Conservation (phyloP, 2,329 filamentous ascomycete genomes). For the Pseudogymnoascus verrucosus region DNA sequence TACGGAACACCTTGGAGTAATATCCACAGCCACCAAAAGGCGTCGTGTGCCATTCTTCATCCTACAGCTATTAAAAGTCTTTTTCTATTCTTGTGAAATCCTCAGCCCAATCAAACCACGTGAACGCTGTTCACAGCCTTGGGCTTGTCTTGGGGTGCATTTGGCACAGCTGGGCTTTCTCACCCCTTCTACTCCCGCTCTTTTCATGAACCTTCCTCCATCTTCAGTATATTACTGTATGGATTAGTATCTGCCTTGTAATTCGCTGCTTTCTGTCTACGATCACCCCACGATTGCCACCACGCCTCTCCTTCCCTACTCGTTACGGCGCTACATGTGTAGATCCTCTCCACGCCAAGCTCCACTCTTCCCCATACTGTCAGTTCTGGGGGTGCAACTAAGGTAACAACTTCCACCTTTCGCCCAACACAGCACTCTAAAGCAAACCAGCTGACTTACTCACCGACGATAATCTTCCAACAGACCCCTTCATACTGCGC, state of each 20-base stretch:
- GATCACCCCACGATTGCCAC: neutral
- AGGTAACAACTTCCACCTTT: neutral
- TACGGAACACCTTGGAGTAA: neutral
- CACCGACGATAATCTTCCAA: neutral
- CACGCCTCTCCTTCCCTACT: neutral
- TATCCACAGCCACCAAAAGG: neutral
- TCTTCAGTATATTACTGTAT: neutral
- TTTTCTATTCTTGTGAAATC: neutral
- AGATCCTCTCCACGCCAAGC: conserved; percentile 3
- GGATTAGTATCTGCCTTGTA: neutral
- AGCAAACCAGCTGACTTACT: neutral
- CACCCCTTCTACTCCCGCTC: neutral
- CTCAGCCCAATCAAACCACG: conserved; percentile 4
- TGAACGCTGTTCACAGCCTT: neutral
- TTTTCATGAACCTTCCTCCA: neutral
- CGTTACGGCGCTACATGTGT: neutral
- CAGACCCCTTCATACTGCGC: neutral
- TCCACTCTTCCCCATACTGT: neutral
- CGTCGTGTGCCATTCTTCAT: conserved; percentile 2
- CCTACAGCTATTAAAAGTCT: neutral
- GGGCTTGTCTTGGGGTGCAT: neutral
- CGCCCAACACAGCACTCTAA: neutral
- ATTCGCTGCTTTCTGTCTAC: neutral
- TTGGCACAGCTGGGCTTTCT: neutral
- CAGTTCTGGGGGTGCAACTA: neutral